These are phyloP conservation scores for Acer yangbiense DNA, from an alignment of 345 rosid genomes.

Conservation along the genomic window DNA sequence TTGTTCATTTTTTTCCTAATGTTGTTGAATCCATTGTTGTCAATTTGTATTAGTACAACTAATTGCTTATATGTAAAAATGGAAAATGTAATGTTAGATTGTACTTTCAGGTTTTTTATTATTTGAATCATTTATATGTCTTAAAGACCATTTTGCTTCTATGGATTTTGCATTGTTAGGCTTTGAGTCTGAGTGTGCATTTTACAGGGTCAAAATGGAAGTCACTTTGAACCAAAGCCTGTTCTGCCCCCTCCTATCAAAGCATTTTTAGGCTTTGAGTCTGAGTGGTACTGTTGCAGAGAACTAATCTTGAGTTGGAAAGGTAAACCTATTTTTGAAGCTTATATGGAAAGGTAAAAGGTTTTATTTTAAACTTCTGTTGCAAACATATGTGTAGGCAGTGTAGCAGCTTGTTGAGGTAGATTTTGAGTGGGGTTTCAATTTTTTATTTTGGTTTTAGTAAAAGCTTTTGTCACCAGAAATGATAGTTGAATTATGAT, in stretches of 20 bases:
- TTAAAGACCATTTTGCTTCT: constrained; percentile 1
- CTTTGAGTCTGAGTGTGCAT: neutral
- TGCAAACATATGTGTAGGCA: too few relatives aligned
- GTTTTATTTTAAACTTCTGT: too few relatives aligned
- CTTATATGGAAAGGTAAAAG: too few relatives aligned
- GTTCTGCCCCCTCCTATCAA: constrained; percentile 71
- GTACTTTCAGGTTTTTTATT: neutral
- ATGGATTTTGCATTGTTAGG: neutral
- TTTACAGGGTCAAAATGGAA: constrained; percentile 95
- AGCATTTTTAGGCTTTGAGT: too few relatives aligned
- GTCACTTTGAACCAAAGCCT: constrained; percentile 96
- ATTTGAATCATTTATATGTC: neutral
- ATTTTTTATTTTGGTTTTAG: neutral
- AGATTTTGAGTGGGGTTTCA: neutral
- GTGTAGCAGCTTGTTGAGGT: neutral
- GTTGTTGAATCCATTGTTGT: neutral
- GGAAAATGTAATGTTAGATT: neutral
- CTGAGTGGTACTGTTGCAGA: too few relatives aligned
- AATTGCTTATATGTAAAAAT: neutral
- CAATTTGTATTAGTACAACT: neutral
- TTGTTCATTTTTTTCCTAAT: neutral
- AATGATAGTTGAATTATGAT: neutral
- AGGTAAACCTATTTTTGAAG: too few relatives aligned
- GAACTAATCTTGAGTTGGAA: too few relatives aligned
- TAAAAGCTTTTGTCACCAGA: neutral